Evolutionary conservation across 768 basidiomycete genomes (phyloP), one percentile per base, ranked within the genome.

Genomic region (Artomyces pyxidatus): DNA sequence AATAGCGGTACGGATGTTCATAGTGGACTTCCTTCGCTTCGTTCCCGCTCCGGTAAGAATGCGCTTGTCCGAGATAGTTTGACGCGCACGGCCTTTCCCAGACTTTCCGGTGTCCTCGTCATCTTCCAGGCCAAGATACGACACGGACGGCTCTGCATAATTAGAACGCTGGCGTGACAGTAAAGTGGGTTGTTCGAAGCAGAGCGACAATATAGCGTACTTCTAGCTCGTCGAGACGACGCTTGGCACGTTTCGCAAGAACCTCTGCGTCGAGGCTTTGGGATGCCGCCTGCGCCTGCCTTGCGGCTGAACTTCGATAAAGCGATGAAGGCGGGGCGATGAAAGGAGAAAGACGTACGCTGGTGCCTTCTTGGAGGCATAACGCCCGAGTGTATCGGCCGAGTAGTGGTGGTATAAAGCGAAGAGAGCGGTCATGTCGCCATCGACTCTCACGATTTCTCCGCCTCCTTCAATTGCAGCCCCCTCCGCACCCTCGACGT

Each of bases 221-320:
- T 76, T 93, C 89, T 42, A 93, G 81, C 63, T 93, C 89, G 53
- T 87, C 87, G 7, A 93, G 75, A 64, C 85, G 88, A 37, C 80
- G 70, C 63, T 77, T 83, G 8, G 79, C 85, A 50, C 89, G 79
- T 62, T 85, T 88, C 9, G 83, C 78, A 49, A 91, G 73, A 40
- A 85, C 66, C 47, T 89, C 85, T 0, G 80, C 71, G 10, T 81
- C 70, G 17, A 86, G 65, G 19, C 64, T 63, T 43, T 71, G 68
- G 32, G 68, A 61, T 5, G 67, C 56, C 11, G 63, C 60, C 53
- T 72, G 73, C 25, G 75, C 68, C 43, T 68, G 73, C 56, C 79
- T 73, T n/a, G 75, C 71, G 42, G 74, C 73, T 68, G 69, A 12
- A 37, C 27, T 16, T 21, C 16, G 21, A 26, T 12, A 32, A 22